Conservation (phyloP, 208 protist species). For the Trichomonas tenax region DNA sequence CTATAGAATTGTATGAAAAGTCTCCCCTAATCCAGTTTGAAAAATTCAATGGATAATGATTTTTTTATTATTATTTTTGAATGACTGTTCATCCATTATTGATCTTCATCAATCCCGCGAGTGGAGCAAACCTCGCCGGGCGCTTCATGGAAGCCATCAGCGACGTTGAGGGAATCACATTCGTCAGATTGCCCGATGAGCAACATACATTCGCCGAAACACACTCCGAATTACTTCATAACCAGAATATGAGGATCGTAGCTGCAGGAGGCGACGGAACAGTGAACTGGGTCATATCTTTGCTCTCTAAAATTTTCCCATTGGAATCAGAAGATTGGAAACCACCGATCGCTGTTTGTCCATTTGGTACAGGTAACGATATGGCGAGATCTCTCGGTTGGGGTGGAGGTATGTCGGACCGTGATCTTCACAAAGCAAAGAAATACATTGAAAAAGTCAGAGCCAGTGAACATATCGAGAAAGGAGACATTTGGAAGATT, state of each 20-base stretch:
- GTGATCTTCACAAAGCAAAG: neutral
- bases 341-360: neutral
- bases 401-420: neutral
- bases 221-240: neutral
- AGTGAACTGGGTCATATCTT: neutral
- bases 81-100: too few species aligned
- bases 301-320: neutral
- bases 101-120: neutral
- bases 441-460: neutral
- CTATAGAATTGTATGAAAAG: too few species aligned
- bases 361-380: slow-evolving; percentile 2
- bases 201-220: neutral
- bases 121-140: neutral
- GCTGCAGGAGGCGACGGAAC: neutral
- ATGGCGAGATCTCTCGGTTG: neutral
- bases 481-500: neutral
- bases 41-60: too few species aligned
- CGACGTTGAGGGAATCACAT: neutral
- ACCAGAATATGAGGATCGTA: neutral
- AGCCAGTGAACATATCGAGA: neutral
- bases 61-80: too few species aligned
- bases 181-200: neutral
- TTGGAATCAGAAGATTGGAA: neutral
- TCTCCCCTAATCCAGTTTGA: too few species aligned
- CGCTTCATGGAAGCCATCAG: neutral